phyloP scores from a whole-genome alignment of 192 early-diverging fungal genomes.

The Podila clonocystis region DNA sequence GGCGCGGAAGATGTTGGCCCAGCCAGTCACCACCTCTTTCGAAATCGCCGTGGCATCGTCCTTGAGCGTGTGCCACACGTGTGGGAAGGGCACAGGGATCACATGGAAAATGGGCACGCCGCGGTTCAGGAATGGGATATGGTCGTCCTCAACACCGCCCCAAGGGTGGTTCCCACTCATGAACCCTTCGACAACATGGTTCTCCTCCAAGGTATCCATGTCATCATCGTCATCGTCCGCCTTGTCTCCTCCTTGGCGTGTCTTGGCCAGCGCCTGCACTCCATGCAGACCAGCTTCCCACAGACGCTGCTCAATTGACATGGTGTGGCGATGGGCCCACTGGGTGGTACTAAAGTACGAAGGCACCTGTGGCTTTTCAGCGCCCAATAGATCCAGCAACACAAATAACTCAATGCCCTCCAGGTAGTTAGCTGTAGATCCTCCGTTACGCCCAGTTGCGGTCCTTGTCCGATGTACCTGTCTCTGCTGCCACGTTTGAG shows the following conservation, averaged over 20 bases:
- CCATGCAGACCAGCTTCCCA: constrained; percentile 35
- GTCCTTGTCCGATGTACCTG: constrained; percentile 28
- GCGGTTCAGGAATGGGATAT: constrained; percentile 82
- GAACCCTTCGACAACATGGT: constrained; percentile 27
- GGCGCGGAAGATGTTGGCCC: constrained; percentile 78
- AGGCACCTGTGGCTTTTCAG: constrained; percentile 56
- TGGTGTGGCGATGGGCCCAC: constrained; percentile 73
- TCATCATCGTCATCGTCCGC: constrained; percentile 7
- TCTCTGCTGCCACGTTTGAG: constrained; percentile 76
- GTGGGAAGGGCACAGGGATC: constrained; percentile 88
- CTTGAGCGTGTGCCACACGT: constrained; percentile 82
- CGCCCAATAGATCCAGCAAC: constrained; percentile 89
- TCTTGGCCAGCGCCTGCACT: constrained; percentile 15
- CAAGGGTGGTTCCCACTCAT: constrained; percentile 17
- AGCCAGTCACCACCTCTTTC: constrained; percentile 71
- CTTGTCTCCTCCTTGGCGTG: constrained; percentile 1
- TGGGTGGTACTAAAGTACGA: constrained; percentile 75
- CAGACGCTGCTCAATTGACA: constrained; percentile 77
- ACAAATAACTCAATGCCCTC: constrained; percentile 86
- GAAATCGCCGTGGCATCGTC: constrained; percentile 82
- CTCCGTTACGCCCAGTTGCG: constrained; percentile 31
- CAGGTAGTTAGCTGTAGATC: constrained; percentile 55
- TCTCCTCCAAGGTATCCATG: neutral
- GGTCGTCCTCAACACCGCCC: constrained; percentile 82
- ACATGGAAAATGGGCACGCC: constrained; percentile 89